Percentiles rank a stretch among this genome's conserved stretches.
These are phyloP conservation scores for Delitschia confertaspora DNA, from an alignment of 495 filamentous ascomycete genomes.

Conservation along the genomic window DNA sequence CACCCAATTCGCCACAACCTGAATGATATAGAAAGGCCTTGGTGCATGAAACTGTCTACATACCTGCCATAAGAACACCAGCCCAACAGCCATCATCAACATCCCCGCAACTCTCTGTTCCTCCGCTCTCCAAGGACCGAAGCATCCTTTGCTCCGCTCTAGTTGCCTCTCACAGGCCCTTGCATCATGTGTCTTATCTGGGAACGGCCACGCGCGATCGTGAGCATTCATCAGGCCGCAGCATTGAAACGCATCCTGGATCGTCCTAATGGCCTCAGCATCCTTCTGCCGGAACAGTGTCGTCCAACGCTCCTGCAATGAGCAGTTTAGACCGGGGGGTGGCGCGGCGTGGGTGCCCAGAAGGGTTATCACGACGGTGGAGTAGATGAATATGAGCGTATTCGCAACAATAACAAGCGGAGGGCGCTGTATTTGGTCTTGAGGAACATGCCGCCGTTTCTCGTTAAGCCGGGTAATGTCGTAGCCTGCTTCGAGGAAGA, in stretches of 20 bases:
- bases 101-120: slow-evolving; percentile 33
- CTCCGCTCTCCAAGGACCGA: slow-evolving; percentile 28
- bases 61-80: slow-evolving; percentile 35
- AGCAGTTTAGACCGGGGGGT: slow-evolving; percentile 40
- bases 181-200: slow-evolving; percentile 18
- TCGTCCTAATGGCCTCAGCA: slow-evolving; percentile 42
- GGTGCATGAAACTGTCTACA: too few species aligned
- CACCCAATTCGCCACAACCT: neutral
- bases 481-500: slow-evolving; percentile 43
- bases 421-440: slow-evolving; percentile 30
- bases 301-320: slow-evolving; percentile 48
- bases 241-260: slow-evolving; percentile 57
- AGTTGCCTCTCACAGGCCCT: slow-evolving; percentile 27
- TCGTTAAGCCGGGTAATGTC: slow-evolving; percentile 32
- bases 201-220: slow-evolving; percentile 54
- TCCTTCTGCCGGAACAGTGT: slow-evolving; percentile 43
- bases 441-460: slow-evolving; percentile 29
- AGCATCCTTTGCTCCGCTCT: slow-evolving; percentile 16
- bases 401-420: slow-evolving; percentile 39
- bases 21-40: too few species aligned
- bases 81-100: slow-evolving; percentile 28
- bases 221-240: slow-evolving; percentile 50
- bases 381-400: slow-evolving; percentile 38
- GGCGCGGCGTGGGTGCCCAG: slow-evolving; percentile 47
- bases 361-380: slow-evolving; percentile 47